These are phyloP conservation scores for Lophium mytilinum DNA, from an alignment of 495 filamentous ascomycete species.

Conservation along the genomic window DNA sequence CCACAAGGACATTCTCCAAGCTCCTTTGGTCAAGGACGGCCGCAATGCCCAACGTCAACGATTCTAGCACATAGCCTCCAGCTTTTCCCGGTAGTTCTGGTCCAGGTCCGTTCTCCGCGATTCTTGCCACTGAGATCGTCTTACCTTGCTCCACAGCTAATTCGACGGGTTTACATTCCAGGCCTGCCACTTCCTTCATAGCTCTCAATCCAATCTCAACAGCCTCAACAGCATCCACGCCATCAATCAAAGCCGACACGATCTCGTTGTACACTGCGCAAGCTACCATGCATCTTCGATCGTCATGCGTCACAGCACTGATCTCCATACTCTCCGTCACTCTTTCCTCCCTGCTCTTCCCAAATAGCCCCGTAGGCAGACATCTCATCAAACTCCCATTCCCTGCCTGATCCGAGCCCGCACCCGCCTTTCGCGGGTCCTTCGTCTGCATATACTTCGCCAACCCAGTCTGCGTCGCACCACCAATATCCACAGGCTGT, in stretches of 20 bases:
- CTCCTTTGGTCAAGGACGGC: conserved; percentile 9
- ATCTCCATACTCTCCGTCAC: conserved; percentile 10
- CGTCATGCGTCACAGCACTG: conserved; percentile 18
- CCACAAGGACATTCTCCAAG: conserved; percentile 19
- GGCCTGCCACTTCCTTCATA: conserved; percentile 3
- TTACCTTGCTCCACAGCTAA: conserved; percentile 1
- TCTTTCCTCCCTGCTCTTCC: neutral
- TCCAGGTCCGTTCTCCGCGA: conserved; percentile 10
- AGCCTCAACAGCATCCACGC: conserved; percentile 3
- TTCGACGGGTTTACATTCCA: conserved; percentile 6
- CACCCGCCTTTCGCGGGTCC: neutral
- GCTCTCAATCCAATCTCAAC: neutral
- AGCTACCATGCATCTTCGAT: conserved; percentile 12
- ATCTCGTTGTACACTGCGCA: conserved; percentile 22
- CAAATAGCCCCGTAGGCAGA: conserved; percentile 13
- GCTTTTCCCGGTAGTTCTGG: neutral
- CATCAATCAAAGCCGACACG: conserved; percentile 9
- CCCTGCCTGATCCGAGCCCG: conserved; percentile 7
- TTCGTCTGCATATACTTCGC: neutral
- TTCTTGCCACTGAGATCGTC: neutral
- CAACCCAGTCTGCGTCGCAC: conserved; percentile 9
- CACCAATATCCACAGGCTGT: conserved; percentile 11
- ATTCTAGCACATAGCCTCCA: conserved; percentile 14
- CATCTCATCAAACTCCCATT: conserved; percentile 25
- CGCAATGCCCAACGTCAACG: conserved; percentile 8